Conservation (phyloP, 106 monocot species). For the Dendrobium nobile region DNA sequence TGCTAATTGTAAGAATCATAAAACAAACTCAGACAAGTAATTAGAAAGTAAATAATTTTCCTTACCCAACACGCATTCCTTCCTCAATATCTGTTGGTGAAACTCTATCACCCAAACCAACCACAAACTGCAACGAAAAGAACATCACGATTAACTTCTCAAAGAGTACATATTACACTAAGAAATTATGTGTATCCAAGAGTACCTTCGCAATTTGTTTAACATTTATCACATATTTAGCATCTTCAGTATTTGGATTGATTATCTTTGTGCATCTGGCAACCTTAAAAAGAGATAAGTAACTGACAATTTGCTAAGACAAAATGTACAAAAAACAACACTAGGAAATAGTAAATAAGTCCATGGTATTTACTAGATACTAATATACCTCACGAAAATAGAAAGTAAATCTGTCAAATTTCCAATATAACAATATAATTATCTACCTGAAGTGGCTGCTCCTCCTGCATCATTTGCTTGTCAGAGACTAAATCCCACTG, state of each 20-base stretch:
- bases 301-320: background rate
- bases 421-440: background rate
- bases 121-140: constrained; percentile 75
- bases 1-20: too few species aligned
- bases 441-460: constrained; percentile 87
- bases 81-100: constrained; percentile 99
- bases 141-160: background rate
- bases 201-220: constrained; percentile 88
- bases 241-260: constrained; percentile 91
- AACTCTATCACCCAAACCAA: constrained; percentile 95
- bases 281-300: constrained; percentile 39
- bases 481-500: constrained; percentile 98
- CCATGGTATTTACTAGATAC: background rate
- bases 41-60: constrained; percentile 24
- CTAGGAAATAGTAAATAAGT: background rate
- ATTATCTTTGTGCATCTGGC: constrained; percentile 43
- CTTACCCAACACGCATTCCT: constrained; percentile 3
- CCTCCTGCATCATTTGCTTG: constrained; percentile 99
- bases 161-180: background rate
- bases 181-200: background rate
- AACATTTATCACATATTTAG: constrained; percentile 95
- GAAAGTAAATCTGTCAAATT: background rate
- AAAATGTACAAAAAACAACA: background rate
- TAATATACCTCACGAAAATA: background rate
- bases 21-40: constrained; percentile 2